These are phyloP conservation scores for Paramarasmius palmivorus DNA, from an alignment of 1,284 basidiomycete species.

Conservation along the genomic window DNA sequence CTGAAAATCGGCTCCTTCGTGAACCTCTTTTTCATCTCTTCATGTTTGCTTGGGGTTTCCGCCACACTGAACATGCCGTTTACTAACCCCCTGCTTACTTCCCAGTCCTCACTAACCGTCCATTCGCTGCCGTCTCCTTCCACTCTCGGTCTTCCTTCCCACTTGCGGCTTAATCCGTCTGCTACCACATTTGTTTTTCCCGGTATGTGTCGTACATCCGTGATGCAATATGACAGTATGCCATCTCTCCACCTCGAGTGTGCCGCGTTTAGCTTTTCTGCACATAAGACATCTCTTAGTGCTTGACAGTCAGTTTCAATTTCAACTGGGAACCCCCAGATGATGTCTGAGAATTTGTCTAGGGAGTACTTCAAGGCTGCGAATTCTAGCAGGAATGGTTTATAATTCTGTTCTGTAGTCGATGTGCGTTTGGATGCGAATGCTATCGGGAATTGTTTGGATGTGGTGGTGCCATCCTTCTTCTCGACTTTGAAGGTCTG, in stretches of 20 bases:
- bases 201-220: constrained; percentile 14
- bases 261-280: constrained; percentile 11
- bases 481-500: constrained; percentile 3
- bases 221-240: constrained; percentile 15
- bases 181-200: constrained; percentile 12
- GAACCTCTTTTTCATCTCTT: constrained; percentile 20
- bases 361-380: too few species aligned
- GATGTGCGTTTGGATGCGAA: constrained; percentile 10
- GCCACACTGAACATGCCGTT: constrained; percentile 26
- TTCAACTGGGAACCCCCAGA: constrained; percentile 19
- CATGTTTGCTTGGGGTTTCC: not conserved
- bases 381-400: constrained; percentile 8
- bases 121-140: constrained; percentile 32
- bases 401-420: constrained; percentile 4
- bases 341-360: constrained; percentile 20
- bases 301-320: constrained; percentile 21
- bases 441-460: constrained; percentile 1
- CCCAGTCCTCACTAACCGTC: constrained; percentile 21
- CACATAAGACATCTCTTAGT: constrained; percentile 15
- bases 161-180: constrained; percentile 14
- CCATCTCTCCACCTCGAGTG: constrained; percentile 17
- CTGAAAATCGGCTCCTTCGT: constrained; percentile 22
- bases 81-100: constrained; percentile 21
- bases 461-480: not conserved
- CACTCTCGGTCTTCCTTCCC: constrained; percentile 4